phyloP scores from a whole-genome alignment of 2,329 filamentous ascomycete species.

The Cladosporium colombiae region DNA sequence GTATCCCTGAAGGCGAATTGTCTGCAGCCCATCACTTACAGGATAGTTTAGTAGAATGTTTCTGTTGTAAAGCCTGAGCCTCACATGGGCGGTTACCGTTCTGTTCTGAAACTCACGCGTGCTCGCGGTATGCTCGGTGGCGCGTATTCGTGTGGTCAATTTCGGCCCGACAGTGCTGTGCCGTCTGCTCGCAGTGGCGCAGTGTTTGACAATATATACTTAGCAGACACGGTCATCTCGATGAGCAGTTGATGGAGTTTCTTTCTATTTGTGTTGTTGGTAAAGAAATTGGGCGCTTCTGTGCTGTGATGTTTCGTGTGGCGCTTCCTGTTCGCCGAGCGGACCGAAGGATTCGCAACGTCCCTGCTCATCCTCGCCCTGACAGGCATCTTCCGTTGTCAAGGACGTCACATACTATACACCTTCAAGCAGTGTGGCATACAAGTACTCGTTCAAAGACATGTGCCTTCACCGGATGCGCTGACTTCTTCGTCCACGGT shows the following conservation, averaged over 20 bases:
- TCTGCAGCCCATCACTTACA: not conserved
- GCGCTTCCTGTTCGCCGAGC: not conserved
- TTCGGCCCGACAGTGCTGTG: not conserved
- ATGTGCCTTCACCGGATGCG: not conserved
- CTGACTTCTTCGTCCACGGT: not conserved
- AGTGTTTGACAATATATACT: not conserved
- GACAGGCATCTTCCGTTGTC: not conserved
- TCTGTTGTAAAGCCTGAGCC: not conserved
- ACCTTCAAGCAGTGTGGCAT: not conserved
- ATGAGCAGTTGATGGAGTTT: not conserved
- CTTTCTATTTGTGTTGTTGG: too few relatives aligned
- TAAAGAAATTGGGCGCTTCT: not conserved
- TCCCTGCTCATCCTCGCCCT: not conserved
- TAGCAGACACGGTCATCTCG: not conserved
- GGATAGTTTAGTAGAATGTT: not conserved
- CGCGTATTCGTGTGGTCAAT: not conserved
- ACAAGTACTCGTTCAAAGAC: not conserved
- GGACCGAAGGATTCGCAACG: not conserved
- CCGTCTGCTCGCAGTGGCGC: not conserved
- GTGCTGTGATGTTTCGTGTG: not conserved
- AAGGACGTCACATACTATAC: not conserved
- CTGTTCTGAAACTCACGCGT: not conserved
- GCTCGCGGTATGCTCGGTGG: not conserved
- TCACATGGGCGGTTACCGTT: not conserved
- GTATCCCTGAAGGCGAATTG: not conserved